Evolutionary conservation across 2,329 filamentous ascomycete genomes (phyloP).

Genomic region (Nemania sp.): DNA sequence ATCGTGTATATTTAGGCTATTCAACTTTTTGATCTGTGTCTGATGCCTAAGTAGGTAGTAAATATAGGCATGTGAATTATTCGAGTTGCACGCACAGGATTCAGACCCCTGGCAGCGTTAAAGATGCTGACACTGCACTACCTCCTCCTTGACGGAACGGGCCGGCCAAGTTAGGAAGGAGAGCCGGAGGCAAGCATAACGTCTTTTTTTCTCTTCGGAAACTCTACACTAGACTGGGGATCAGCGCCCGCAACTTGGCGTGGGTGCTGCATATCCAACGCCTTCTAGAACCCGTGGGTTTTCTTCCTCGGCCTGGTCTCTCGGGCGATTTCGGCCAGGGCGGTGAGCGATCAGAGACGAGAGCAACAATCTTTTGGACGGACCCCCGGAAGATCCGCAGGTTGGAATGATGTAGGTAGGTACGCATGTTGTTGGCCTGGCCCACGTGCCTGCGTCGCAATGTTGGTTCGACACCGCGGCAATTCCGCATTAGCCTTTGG

Average conservation of each 20-base stretch:
- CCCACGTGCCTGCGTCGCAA: conserved; percentile 21
- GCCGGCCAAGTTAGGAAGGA: conserved; percentile 40
- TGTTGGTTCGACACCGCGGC: conserved; percentile 17
- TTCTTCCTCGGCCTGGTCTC: background rate
- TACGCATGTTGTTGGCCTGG: background rate
- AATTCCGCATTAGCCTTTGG: conserved; percentile 6
- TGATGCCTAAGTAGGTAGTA: background rate
- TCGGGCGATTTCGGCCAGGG: conserved; percentile 5
- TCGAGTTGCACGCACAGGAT: conserved; percentile 6
- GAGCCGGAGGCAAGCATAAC: background rate
- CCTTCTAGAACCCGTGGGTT: conserved; percentile 7
- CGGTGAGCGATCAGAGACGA: conserved; percentile 11
- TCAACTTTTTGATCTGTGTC: conserved; percentile 1
- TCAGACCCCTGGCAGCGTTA: conserved; percentile 7
- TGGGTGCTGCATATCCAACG: conserved; percentile 8
- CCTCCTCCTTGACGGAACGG: conserved; percentile 31
- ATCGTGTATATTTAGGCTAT: conserved; percentile 5
- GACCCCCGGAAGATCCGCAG: background rate
- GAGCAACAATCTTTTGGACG: background rate
- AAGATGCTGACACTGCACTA: conserved; percentile 8
- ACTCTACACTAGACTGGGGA: background rate
- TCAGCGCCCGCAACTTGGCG: background rate
- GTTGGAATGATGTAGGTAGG: background rate
- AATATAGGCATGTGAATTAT: background rate
- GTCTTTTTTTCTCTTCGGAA: conserved; percentile 10